Evolutionary conservation across 768 basidiomycete genomes (phyloP).

Genomic region (Fomitopsis pulvina): DNA sequence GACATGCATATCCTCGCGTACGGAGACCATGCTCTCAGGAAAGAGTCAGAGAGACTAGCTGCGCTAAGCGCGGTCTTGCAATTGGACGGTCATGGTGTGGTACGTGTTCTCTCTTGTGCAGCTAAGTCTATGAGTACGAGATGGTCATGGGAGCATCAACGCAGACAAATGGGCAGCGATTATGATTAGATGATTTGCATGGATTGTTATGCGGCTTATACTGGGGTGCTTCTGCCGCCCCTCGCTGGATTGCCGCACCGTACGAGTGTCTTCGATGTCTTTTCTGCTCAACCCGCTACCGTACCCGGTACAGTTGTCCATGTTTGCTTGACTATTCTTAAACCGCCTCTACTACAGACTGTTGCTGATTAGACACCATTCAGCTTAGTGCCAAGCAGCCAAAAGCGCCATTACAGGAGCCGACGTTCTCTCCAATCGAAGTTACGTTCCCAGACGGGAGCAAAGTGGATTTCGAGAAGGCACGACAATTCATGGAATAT

Average conservation of each 20-base stretch:
- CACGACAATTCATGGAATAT: slow-evolving; percentile 90
- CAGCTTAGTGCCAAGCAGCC: slow-evolving; percentile 3
- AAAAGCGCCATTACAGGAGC: slow-evolving; percentile 5
- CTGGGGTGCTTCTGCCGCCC: too few relatives aligned
- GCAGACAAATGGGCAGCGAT: too few relatives aligned
- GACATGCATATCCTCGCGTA: slow-evolving; percentile 12
- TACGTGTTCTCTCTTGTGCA: too few relatives aligned
- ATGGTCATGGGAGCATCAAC: too few relatives aligned
- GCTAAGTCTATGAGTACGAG: too few relatives aligned
- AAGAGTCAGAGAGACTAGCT: slow-evolving; percentile 69
- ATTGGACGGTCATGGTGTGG: slow-evolving; percentile 53
- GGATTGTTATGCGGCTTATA: too few relatives aligned
- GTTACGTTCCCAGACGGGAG: slow-evolving; percentile 56
- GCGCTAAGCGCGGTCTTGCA: slow-evolving; percentile 71
- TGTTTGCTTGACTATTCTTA: too few relatives aligned
- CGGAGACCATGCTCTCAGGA: slow-evolving; percentile 42
- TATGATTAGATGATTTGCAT: too few relatives aligned
- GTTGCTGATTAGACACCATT: neutral
- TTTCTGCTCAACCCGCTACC: too few relatives aligned
- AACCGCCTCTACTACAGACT: neutral
- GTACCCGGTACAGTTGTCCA: too few relatives aligned
- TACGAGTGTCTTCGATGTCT: too few relatives aligned
- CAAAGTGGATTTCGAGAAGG: slow-evolving; percentile 59
- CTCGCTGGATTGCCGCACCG: too few relatives aligned
- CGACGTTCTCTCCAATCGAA: slow-evolving; percentile 9